phyloP scores from a whole-genome alignment of 768 basidiomycete species.

The Gymnopilus dilepis region DNA sequence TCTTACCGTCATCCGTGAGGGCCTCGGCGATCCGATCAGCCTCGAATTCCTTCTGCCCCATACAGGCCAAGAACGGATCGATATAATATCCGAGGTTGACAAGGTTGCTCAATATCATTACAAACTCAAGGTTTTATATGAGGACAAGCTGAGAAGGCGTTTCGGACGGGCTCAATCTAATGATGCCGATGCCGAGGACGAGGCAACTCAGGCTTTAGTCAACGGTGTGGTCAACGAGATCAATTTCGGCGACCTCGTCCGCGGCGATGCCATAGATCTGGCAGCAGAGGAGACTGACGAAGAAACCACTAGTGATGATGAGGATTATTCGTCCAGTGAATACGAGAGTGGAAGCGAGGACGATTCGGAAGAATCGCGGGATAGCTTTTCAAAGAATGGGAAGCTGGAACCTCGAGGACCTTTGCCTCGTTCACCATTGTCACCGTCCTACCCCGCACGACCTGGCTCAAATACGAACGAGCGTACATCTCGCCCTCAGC shows the following conservation, averaged over 20 bases:
- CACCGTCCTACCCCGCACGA: constrained; percentile 1
- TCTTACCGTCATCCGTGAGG: constrained; percentile 88
- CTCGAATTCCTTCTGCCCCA: constrained; percentile 93
- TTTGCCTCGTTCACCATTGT: neutral
- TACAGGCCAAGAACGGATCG: constrained; percentile 72
- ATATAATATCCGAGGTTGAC: constrained; percentile 87
- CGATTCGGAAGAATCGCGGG: constrained; percentile 39
- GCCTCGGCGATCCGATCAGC: constrained; percentile 74
- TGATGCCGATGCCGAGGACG: constrained; percentile 77
- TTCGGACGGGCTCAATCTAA: constrained; percentile 66
- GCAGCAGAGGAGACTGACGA: constrained; percentile 74
- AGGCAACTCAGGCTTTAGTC: constrained; percentile 81
- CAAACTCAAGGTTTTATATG: constrained; percentile 90
- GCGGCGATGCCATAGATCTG: constrained; percentile 80
- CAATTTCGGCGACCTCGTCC: constrained; percentile 78
- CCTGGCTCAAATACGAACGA: neutral
- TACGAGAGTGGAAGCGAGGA: constrained; percentile 41
- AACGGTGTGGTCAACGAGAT: constrained; percentile 83
- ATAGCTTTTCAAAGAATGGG: constrained; percentile 27
- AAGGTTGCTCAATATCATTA: constrained; percentile 92
- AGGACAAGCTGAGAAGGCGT: constrained; percentile 87
- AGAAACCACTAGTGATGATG: constrained; percentile 42
- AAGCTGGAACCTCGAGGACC: constrained; percentile 2
- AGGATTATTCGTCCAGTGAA: constrained; percentile 48
- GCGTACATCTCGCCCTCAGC: constrained; percentile 13